Conservation (phyloP, 2,329 filamentous ascomycete species). For the Penicillium crustosum region DNA sequence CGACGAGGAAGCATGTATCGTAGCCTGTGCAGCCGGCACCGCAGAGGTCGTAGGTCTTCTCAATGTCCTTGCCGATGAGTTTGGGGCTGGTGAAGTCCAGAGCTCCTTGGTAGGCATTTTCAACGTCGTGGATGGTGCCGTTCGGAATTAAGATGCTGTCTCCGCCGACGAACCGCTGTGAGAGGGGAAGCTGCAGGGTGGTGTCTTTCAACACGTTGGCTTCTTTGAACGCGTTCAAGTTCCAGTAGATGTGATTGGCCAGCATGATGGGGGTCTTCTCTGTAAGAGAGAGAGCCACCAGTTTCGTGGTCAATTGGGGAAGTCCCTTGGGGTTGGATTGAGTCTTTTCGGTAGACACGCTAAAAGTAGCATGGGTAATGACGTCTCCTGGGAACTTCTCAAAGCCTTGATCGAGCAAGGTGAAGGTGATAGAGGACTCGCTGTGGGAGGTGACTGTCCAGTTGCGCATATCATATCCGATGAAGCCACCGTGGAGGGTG, state of each 20-base stretch:
- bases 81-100: slow-evolving; percentile 73
- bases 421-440: slow-evolving; percentile 47
- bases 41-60: slow-evolving; percentile 68
- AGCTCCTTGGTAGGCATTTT: slow-evolving; percentile 61
- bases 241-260: slow-evolving; percentile 54
- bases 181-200: slow-evolving; percentile 47
- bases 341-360: slow-evolving; percentile 40
- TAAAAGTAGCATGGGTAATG: slow-evolving; percentile 48
- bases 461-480: slow-evolving; percentile 51
- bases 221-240: slow-evolving; percentile 50
- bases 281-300: slow-evolving; percentile 48
- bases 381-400: slow-evolving; percentile 50
- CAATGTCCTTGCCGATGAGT: slow-evolving; percentile 70
- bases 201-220: slow-evolving; percentile 46
- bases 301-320: slow-evolving; percentile 46
- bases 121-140: slow-evolving; percentile 71
- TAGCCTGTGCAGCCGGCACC: slow-evolving; percentile 81
- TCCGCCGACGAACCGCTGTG: slow-evolving; percentile 46
- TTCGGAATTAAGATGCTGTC: slow-evolving; percentile 71
- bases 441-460: slow-evolving; percentile 50
- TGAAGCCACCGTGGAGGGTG: slow-evolving; percentile 53
- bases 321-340: slow-evolving; percentile 41
- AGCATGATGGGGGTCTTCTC: slow-evolving; percentile 52
- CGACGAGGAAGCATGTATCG: slow-evolving; percentile 59
- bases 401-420: slow-evolving; percentile 44